These are phyloP conservation scores for Entomortierella parvispora DNA, from an alignment of 192 early-diverging fungal species.

Conservation along the genomic window DNA sequence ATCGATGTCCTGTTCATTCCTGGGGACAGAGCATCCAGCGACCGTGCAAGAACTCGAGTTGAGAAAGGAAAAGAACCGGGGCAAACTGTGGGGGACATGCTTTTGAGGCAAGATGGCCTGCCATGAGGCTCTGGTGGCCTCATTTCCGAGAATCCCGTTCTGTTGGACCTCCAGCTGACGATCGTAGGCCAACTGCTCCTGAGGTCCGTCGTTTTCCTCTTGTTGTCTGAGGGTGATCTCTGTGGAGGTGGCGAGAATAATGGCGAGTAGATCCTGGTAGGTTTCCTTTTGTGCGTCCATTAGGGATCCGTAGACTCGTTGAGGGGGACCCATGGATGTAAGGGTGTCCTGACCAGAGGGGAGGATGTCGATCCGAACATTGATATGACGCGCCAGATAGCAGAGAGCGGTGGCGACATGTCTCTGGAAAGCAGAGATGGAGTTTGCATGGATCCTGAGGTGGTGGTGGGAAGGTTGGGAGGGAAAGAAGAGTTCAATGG, in stretches of 20 bases:
- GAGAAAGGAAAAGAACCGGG: constrained; percentile 42
- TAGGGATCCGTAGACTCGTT: constrained; percentile 14
- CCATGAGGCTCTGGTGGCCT: constrained; percentile 14
- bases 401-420: constrained; percentile 43
- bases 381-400: constrained; percentile 44
- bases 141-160: constrained; percentile 22
- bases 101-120: constrained; percentile 32
- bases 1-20: constrained; percentile 42
- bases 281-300: constrained; percentile 3
- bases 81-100: constrained; percentile 26
- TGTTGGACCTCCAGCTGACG: constrained; percentile 24
- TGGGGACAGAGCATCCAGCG: constrained; percentile 40
- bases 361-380: constrained; percentile 43
- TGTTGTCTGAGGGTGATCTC: background rate
- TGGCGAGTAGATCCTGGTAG: constrained; percentile 39
- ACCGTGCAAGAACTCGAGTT: constrained; percentile 40
- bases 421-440: constrained; percentile 23
- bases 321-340: constrained; percentile 36
- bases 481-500: constrained; percentile 46
- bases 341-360: constrained; percentile 47
- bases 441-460: constrained; percentile 4
- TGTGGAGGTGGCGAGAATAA: constrained; percentile 23
- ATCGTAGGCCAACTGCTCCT: constrained; percentile 6
- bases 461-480: background rate
- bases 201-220: background rate